Evolutionary conservation across 2,329 filamentous ascomycete genomes (phyloP).

Genomic region (Aspergillus sergii): DNA sequence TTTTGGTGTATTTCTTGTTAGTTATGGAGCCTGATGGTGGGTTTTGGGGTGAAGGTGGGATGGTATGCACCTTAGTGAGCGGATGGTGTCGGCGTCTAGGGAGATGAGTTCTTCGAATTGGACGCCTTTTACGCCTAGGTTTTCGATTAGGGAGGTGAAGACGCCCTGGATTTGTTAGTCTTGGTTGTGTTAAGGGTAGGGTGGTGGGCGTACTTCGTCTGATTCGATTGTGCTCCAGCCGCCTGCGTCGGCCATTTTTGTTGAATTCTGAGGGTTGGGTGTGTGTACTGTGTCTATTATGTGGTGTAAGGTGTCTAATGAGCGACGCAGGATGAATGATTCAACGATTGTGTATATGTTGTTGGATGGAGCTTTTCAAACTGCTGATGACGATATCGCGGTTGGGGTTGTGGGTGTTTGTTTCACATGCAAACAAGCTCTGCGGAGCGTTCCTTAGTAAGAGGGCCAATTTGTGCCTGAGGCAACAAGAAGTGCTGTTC

Average conservation of each 20-base stretch:
- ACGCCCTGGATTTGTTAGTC: constrained; percentile 64
- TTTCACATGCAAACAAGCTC: background rate
- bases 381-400: background rate
- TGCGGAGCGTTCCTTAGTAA: background rate
- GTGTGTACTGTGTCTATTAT: background rate
- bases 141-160: constrained; percentile 94
- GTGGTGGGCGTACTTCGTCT: constrained; percentile 71
- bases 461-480: background rate
- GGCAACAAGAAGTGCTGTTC: background rate
- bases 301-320: background rate
- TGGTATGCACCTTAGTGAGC: constrained; percentile 43
- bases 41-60: background rate
- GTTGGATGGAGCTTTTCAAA: background rate
- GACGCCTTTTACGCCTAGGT: constrained; percentile 86
- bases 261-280: background rate
- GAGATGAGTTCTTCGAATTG: constrained; percentile 97
- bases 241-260: constrained; percentile 61
- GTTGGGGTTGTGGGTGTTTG: background rate
- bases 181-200: constrained; percentile 4
- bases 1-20: background rate
- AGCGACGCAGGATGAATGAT: background rate
- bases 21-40: background rate
- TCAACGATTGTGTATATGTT: background rate
- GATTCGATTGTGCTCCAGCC: constrained; percentile 99
- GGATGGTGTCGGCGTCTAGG: constrained; percentile 69